A percentile compares a stretch with the other conserved stretches of the same genome.
phyloP scores from a whole-genome alignment of 2,329 filamentous ascomycete species.

The Clonostachys chloroleuca region DNA sequence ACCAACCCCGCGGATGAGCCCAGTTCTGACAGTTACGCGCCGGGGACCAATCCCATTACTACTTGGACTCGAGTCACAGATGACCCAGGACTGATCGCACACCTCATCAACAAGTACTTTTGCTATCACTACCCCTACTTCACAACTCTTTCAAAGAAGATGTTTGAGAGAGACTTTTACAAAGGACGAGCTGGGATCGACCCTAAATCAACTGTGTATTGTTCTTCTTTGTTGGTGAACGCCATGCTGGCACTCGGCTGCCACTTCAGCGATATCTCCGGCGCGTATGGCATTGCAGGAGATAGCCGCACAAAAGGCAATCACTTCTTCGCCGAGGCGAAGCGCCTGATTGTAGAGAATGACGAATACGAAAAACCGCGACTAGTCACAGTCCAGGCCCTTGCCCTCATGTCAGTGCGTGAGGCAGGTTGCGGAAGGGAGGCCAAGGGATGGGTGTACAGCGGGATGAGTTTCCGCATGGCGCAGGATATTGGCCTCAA shows the following conservation, averaged over 20 bases:
- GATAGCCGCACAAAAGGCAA: constrained; percentile 87
- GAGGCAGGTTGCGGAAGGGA: constrained; percentile 94
- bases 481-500: constrained; percentile 91
- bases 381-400: constrained; percentile 85
- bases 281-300: constrained; percentile 64
- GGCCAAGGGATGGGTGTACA: constrained; percentile 97
- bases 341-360: constrained; percentile 81
- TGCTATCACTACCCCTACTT: constrained; percentile 98
- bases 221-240: constrained; percentile 86
- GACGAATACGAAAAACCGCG: constrained; percentile 90
- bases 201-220: constrained; percentile 61
- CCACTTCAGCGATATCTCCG: constrained; percentile 79
- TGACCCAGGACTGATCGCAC: constrained; percentile 73
- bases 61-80: constrained; percentile 87
- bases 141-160: constrained; percentile 77
- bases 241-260: constrained; percentile 90
- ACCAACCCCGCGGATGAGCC: constrained; percentile 31
- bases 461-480: constrained; percentile 98
- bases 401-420: constrained; percentile 92
- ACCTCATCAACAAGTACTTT: constrained; percentile 97
- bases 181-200: constrained; percentile 57
- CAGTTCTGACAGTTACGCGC: constrained; percentile 38
- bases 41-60: constrained; percentile 64
- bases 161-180: constrained; percentile 84
- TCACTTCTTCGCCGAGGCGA: constrained; percentile 93